Base-by-base conservation (phyloP, 1,139 yeast genomes). In the Scheffersomyces insectosa region DNA sequence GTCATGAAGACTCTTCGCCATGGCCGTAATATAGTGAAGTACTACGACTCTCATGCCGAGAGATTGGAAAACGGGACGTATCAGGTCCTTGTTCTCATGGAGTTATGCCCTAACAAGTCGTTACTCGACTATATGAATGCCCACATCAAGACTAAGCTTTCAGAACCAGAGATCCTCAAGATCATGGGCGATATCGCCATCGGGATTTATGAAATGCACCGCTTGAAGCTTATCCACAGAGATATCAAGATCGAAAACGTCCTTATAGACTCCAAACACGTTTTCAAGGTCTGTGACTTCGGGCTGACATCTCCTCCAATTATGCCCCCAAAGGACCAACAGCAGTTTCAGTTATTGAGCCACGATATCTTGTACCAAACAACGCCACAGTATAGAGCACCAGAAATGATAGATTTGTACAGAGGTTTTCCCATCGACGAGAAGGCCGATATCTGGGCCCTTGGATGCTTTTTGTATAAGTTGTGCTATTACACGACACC, bases 201-300 rank as follows among this genome's bases (percentile, higher is more conserved):
- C 46, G 95, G 87, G 12, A 75, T 86, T 28, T 83, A 80, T 36
- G 85, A 83, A 47, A 84, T 86, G 91, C 95, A 87, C 62, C 72
- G 75, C 20, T 54, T 79, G 45, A 70, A 76, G 40, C 64, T 86
- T 59, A 73, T 86, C 38, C 95, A 87, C 60, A 69, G 93, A 44
- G 95, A 87, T 63, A 79, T 87, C 48, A 87, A 86, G 64, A 85
- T 86, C 51, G 95, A 86, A 58, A 86, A 86, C 59, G 91, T 86
- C 7, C 66, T 86, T 43, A 77, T 86, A 25, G 83, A 84, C 43
- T 70, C 77, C 7, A 63, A 74, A 16, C 68, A 76, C 25, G 70
- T 72, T 45, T 86, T 80, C 64, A 86, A 86, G 56, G 65, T 86
- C 11, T 85, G 90, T 60, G 95, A 86, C 65, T 86, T 86, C 62